These are phyloP conservation scores for Sordariomycetes sp. DNA, from an alignment of 2,329 filamentous ascomycete genomes.

Conservation along the genomic window DNA sequence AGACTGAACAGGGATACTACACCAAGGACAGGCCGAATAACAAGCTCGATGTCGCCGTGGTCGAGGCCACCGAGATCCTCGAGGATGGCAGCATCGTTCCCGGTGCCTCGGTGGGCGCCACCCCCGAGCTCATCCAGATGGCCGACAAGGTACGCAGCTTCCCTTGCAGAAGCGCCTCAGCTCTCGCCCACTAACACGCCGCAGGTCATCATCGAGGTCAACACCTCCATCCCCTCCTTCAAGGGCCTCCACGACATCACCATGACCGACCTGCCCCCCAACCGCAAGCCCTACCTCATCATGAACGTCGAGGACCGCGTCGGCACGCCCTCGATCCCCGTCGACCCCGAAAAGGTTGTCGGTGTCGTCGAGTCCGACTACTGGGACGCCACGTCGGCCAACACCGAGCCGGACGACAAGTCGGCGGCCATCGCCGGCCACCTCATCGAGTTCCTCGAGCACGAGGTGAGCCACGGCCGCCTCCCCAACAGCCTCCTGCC, in stretches of 20 bases:
- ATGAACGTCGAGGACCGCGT: constrained; percentile 81
- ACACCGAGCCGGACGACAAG: constrained; percentile 62
- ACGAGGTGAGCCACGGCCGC: constrained; percentile 70
- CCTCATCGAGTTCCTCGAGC: constrained; percentile 73
- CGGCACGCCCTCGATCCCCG: constrained; percentile 69
- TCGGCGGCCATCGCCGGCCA: constrained; percentile 66
- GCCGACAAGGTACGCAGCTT: constrained; percentile 57
- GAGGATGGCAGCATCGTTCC: constrained; percentile 84
- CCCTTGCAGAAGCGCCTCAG: no score
- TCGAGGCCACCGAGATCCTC: constrained; percentile 79
- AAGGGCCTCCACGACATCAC: constrained; percentile 87
- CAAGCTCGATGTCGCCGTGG: constrained; percentile 70
- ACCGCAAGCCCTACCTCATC: constrained; percentile 75
- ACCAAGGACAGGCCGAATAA: constrained; percentile 68
- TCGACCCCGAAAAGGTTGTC: constrained; percentile 76
- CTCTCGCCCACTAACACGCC: not conserved
- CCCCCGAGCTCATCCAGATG: constrained; percentile 80
- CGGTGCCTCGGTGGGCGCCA: constrained; percentile 75
- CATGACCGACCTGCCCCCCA: constrained; percentile 73
- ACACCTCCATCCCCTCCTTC: constrained; percentile 75
- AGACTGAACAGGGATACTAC: constrained; percentile 54
- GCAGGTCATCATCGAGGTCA: constrained; percentile 80
- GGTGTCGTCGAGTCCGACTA: constrained; percentile 80
- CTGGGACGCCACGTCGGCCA: constrained; percentile 63
- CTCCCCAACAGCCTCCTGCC: constrained; percentile 69